phyloP scores from a whole-genome alignment of 1,284 basidiomycete genomes.

The Ganoderma lingzhi region DNA sequence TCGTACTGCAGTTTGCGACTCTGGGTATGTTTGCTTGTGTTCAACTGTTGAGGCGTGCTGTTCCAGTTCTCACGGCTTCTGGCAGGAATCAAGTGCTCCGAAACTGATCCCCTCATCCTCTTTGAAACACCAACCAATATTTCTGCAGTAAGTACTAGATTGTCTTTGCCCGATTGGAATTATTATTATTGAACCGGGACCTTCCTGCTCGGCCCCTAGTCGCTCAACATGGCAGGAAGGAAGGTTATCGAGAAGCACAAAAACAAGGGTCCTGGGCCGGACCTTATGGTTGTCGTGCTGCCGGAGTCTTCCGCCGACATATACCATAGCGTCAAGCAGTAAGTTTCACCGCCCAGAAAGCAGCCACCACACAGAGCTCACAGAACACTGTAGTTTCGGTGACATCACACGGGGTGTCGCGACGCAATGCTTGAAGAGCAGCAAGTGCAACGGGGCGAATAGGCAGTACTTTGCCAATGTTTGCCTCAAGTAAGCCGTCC shows the following conservation, averaged over 20 bases:
- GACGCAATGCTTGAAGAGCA: constrained; percentile 75
- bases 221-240: constrained; percentile 42
- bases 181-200: not conserved
- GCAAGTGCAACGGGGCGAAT: constrained; percentile 64
- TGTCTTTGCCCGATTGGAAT: not conserved
- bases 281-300: constrained; percentile 71
- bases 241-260: constrained; percentile 49
- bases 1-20: constrained; percentile 54
- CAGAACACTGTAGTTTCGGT: constrained; percentile 22
- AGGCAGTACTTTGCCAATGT: constrained; percentile 60
- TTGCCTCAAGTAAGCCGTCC: constrained; percentile 51
- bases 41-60: not conserved
- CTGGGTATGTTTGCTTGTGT: constrained; percentile 57
- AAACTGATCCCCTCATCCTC: constrained; percentile 50
- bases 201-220: not conserved
- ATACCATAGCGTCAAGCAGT: constrained; percentile 81
- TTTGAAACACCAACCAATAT: constrained; percentile 62
- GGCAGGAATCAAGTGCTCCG: constrained; percentile 59
- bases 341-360: constrained; percentile 38
- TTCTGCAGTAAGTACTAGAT: constrained; percentile 46
- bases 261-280: constrained; percentile 46
- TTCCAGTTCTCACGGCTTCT: not conserved
- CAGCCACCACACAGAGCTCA: not conserved
- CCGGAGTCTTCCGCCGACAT: constrained; percentile 78
- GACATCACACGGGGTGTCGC: constrained; percentile 58